Evolutionary conservation across 371 early-diverging fungal genomes (phyloP).

Genomic region (Mucor mucedo): DNA sequence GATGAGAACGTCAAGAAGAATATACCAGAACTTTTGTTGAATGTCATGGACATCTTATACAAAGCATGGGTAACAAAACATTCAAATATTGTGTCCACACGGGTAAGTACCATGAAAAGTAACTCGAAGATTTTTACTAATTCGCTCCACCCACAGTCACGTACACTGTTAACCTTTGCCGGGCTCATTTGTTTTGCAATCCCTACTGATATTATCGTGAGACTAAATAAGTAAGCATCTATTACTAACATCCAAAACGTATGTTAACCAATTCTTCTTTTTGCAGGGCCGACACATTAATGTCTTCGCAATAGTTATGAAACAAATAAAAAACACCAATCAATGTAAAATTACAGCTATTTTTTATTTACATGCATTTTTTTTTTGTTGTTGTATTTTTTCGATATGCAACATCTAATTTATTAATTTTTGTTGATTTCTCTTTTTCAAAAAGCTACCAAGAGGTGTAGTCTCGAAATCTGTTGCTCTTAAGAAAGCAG

Average conservation of each 20-base stretch:
- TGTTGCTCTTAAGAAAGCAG: conserved; percentile 59
- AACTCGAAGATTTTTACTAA: not conserved
- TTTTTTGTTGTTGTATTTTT: not conserved
- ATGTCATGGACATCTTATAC: conserved; percentile 72
- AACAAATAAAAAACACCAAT: not conserved
- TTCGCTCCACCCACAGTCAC: conserved; percentile 33
- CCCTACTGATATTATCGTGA: conserved; percentile 78
- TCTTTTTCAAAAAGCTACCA: conserved; percentile 59
- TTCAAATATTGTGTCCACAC: not conserved
- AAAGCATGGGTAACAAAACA: conserved; percentile 23
- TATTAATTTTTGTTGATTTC: conserved; percentile 25
- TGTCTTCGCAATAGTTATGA: not conserved
- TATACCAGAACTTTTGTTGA: conserved; percentile 77
- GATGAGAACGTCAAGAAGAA: conserved; percentile 76
- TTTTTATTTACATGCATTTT: not conserved
- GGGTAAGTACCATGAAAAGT: not conserved
- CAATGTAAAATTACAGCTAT: not conserved
- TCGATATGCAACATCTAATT: not conserved
- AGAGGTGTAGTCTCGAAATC: conserved; percentile 64
- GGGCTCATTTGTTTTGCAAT: conserved; percentile 85
- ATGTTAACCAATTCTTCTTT: not conserved
- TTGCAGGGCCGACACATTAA: conserved; percentile 16
- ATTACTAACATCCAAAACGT: not conserved
- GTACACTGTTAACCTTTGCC: conserved; percentile 78
- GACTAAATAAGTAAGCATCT: conserved; percentile 65